Evolutionary conservation across 306 rosid species (phyloP).

Genomic region (Elaeagnus macrophylla): DNA sequence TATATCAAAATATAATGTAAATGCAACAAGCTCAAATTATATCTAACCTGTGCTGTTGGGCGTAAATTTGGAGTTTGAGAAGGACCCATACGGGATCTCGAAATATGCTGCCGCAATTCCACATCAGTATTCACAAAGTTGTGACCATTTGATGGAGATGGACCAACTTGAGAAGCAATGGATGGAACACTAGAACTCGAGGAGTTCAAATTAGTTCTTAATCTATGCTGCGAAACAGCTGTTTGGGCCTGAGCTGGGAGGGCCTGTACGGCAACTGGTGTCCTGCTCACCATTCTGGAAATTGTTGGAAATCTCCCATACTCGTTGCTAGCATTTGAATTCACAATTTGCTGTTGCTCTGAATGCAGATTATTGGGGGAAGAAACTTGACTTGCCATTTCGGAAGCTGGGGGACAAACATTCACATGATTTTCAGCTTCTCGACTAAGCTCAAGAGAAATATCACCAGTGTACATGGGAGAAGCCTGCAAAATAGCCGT

Average conservation of each 20-base stretch:
- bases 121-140: slow-evolving; percentile 34
- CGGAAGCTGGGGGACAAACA: slow-evolving; percentile 24
- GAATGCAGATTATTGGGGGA: slow-evolving; percentile 30
- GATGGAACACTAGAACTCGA: slow-evolving; percentile 29
- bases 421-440: slow-evolving; percentile 36
- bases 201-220: slow-evolving; percentile 34
- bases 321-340: slow-evolving; percentile 31
- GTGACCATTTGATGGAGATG: slow-evolving; percentile 25
- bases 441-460: slow-evolving; percentile 38
- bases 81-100: slow-evolving; percentile 35
- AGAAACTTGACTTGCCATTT: slow-evolving; percentile 31
- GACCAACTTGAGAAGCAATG: slow-evolving; percentile 35
- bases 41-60: slow-evolving; percentile 44
- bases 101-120: slow-evolving; percentile 54
- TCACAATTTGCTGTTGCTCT: slow-evolving; percentile 28
- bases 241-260: slow-evolving; percentile 57
- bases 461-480: slow-evolving; percentile 29
- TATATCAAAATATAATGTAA: slow-evolving; percentile 1
- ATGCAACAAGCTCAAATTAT: slow-evolving; percentile 3
- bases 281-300: slow-evolving; percentile 33
- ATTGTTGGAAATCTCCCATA: slow-evolving; percentile 38
- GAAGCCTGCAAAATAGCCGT: slow-evolving; percentile 19
- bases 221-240: slow-evolving; percentile 33
- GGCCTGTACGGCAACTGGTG: slow-evolving; percentile 69
- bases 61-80: slow-evolving; percentile 31